Evolutionary conservation across 768 basidiomycete genomes (phyloP), one percentile per base, ranked within the genome.

Genomic region (Russula sp.): DNA sequence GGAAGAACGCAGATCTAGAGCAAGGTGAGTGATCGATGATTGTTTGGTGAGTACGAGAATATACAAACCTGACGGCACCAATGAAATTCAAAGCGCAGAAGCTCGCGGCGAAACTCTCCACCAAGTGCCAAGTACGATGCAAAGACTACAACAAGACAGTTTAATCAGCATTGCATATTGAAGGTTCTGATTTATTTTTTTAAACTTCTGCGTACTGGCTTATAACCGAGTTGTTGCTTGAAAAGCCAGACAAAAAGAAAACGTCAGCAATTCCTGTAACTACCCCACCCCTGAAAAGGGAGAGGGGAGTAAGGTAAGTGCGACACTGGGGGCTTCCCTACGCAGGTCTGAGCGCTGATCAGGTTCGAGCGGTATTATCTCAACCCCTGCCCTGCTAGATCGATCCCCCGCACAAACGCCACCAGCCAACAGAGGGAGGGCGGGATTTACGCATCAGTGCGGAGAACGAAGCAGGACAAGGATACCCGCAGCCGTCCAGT

Each of bases 311-410:
- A 75, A 76, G 76, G 81, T 77, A 78, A 63, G 66, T 70, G 72
- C 70, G 77, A 87, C 79, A 84, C 88, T 88, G 83, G 80, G 44
- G 89, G 88, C 88, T 91, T 94, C 91, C 91, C 92, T 93, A 91
- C 92, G 93, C 92, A 92, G 90, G 90, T 92, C 82, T 93, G 83
- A 92, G 85, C 89, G 82, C 91, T 92, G 88, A 83, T 91, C 93
- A 94, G 91, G 92, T 94, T 94, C 90, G 76, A 84, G 87, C 93
- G 92, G 92, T 94, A 84, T 94, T 65, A 90, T 94, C 93, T 95
- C 92, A 94, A 92, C 77, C 91, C 84, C 78, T 75, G 77, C 76
- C 75, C 69, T 75, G 77, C 76, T 75, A 69, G 63, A 63, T 68
- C 58, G 61, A 70, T 70, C 66, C 28, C 42, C 5, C 67, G 70